phyloP scores from a whole-genome alignment of 805 yeast genomes.

The Candida saitoana region DNA sequence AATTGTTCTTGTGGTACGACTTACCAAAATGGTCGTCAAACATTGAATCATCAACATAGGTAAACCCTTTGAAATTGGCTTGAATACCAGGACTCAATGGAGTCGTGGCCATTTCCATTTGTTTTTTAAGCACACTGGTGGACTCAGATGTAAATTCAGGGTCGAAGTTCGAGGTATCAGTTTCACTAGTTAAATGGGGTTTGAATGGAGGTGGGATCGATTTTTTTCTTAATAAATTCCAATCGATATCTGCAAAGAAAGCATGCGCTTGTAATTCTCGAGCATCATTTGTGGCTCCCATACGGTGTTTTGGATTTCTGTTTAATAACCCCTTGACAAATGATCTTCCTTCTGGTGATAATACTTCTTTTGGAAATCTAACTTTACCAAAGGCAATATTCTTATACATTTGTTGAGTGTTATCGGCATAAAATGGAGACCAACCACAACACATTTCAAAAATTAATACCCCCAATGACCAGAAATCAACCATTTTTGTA shows the following conservation, averaged over 20 bases:
- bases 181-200: conserved; percentile 86
- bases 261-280: conserved; percentile 89
- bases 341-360: conserved; percentile 88
- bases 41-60: conserved; percentile 90
- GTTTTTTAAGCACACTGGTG: conserved; percentile 72
- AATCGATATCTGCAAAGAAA: conserved; percentile 86
- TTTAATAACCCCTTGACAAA: conserved; percentile 93
- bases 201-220: conserved; percentile 94
- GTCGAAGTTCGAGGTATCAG: conserved; percentile 95
- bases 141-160: conserved; percentile 95
- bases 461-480: conserved; percentile 95
- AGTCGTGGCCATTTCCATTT: conserved; percentile 61
- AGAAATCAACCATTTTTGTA: conserved; percentile 98
- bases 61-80: conserved; percentile 94
- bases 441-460: conserved; percentile 99
- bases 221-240: conserved; percentile 75
- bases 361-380: conserved; percentile 91
- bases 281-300: conserved; percentile 90
- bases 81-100: conserved; percentile 94
- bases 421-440: conserved; percentile 98
- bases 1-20: conserved; percentile 35
- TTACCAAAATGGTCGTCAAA: conserved; percentile 76
- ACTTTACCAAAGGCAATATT: conserved; percentile 98
- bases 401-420: conserved; percentile 97
- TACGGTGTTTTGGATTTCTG: conserved; percentile 91